These are phyloP conservation scores for Coffea humblotiana DNA, from an alignment of 305 asterid species.

Conservation along the genomic window DNA sequence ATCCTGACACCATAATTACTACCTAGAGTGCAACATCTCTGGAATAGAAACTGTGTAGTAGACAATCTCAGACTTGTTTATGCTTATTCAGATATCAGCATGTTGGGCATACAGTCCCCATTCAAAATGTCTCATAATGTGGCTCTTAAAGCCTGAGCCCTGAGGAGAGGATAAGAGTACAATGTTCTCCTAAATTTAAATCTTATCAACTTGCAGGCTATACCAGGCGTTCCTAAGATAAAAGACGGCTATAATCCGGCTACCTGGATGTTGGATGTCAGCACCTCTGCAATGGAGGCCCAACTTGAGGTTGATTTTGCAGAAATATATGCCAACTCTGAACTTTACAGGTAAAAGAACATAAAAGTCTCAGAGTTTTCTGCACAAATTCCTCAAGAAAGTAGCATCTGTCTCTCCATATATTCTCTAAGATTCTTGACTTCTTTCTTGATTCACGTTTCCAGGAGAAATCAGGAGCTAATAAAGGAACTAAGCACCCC, in stretches of 20 bases:
- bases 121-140: too few relatives aligned
- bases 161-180: too few relatives aligned
- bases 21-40: background rate
- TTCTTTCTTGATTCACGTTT: conserved; percentile 12
- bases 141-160: too few relatives aligned
- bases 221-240: conserved; percentile 69
- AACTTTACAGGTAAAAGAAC: conserved; percentile 48
- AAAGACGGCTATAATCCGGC: conserved; percentile 81
- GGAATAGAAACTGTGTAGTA: too few relatives aligned
- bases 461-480: conserved; percentile 64
- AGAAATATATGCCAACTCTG: conserved; percentile 61
- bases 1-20: too few relatives aligned
- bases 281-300: conserved; percentile 52
- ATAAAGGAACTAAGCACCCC: conserved; percentile 69
- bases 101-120: too few relatives aligned
- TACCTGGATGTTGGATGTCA: conserved; percentile 91
- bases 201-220: conserved; percentile 39
- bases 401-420: background rate
- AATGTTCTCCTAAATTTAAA: background rate
- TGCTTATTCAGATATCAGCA: too few relatives aligned
- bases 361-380: background rate
- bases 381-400: too few relatives aligned
- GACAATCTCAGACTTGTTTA: too few relatives aligned
- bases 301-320: conserved; percentile 79
- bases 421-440: conserved; percentile 3